Base-by-base conservation (phyloP, 345 rosid genomes). In the Kandelia obovata region DNA sequence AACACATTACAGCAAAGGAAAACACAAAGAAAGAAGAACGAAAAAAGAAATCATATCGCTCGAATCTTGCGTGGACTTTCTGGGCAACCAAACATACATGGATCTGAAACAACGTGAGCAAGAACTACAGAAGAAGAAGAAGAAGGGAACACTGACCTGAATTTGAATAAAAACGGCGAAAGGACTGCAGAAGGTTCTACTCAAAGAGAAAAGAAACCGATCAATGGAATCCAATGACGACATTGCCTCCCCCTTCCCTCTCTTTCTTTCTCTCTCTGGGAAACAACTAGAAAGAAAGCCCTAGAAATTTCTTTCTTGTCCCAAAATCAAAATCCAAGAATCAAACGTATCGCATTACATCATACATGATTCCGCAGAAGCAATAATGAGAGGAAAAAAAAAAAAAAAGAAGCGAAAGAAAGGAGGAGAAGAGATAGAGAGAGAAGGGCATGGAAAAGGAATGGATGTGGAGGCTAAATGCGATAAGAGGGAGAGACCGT, bases 121-220 rank as follows among this genome's bases (percentile, higher is more conserved):
- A 39, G 15, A 39, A 39, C 13, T 39, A 39, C 15, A 39, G 17
- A 43, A 43, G 17, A 13, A 43, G 1, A 5, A 37, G 35, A 52
- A 43, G 49, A 3, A 43, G 19, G 16, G 16, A 13, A 43, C 16
- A 51, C 21, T 3, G 21, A 95, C 99, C 97, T 95, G 99, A 91
- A 95, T 87, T 92, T 95, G 99, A 82, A 95, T 39, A 70, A 90
- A 95, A 67, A 90, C 82, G 51, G 94, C 91, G 16, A 90, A 51
- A 68, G 99, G 96, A 61, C 79, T 81, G 35, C 92, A 85, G 32
- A 88, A 87, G 1, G 91, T 80, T 75, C 75, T 71, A 83, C 89
- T 89, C 82, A 95, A 85, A 76, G 88, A 90, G 94, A 95, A 88
- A 78, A 95, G 92, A 73, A 82, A 66, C 69, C 84, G 80, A 82